Evolutionary conservation across 148 eudicot species (phyloP).

Genomic region (Heliamphora exappendiculata): DNA sequence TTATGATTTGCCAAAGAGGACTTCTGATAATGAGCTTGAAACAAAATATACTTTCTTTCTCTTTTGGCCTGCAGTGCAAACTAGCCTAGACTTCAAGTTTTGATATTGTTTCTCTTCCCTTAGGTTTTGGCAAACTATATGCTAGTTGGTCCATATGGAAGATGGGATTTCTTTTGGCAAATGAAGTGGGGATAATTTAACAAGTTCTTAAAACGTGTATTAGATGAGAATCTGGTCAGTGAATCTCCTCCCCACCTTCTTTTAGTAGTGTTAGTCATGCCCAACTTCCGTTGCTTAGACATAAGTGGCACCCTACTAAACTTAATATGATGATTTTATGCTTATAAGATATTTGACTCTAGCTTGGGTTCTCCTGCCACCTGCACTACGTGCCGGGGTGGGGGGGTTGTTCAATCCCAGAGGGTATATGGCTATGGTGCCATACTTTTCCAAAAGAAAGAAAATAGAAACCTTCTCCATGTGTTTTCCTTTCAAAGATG

Average conservation of each 20-base stretch:
- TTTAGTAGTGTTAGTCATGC: background rate
- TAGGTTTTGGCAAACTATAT: background rate
- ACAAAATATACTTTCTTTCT: background rate
- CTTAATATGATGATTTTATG: too few species aligned
- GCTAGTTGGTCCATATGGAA: background rate
- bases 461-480: too few species aligned
- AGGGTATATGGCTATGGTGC: too few species aligned
- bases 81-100: background rate
- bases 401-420: too few species aligned
- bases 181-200: background rate
- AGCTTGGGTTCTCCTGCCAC: too few species aligned
- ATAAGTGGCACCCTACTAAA: too few species aligned
- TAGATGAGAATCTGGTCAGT: background rate
- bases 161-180: background rate
- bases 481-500: background rate
- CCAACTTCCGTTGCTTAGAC: too few species aligned
- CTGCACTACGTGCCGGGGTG: too few species aligned
- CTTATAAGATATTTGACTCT: too few species aligned
- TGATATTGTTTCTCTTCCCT: background rate
- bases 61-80: background rate
- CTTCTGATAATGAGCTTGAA: background rate
- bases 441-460: too few species aligned
- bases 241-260: slow-evolving; percentile 1
- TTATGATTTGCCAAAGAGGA: background rate
- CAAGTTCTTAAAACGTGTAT: background rate